Percentiles rank a stretch among this genome's conserved stretches.
These are phyloP conservation scores for Podochytrium sp. DNA, from an alignment of 192 early-diverging fungal genomes.

Conservation along the genomic window DNA sequence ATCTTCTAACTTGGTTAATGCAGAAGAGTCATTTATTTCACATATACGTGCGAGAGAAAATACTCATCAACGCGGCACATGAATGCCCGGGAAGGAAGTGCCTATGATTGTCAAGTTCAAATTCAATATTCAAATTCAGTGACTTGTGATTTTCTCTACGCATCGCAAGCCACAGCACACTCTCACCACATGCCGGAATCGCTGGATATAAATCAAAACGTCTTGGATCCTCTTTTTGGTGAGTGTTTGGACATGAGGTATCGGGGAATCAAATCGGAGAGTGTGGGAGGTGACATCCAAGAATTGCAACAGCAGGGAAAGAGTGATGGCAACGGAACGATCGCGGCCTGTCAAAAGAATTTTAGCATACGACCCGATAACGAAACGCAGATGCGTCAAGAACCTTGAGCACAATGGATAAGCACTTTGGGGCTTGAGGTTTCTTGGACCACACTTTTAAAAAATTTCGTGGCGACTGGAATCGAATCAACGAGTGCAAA, in stretches of 20 bases:
- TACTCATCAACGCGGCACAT: constrained; percentile 29
- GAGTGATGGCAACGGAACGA: constrained; percentile 76
- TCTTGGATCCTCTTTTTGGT: constrained; percentile 30
- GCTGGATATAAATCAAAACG: constrained; percentile 26
- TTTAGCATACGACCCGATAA: neutral
- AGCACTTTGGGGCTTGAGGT: constrained; percentile 56
- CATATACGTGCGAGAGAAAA: constrained; percentile 1
- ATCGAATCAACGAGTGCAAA: constrained; percentile 62
- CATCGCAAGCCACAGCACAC: too few species aligned
- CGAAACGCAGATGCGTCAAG: constrained; percentile 7
- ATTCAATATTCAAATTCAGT: neutral
- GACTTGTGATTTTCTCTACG: neutral
- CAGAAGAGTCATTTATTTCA: neutral
- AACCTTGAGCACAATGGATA: constrained; percentile 81
- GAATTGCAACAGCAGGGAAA: constrained; percentile 61
- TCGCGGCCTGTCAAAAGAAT: constrained; percentile 60
- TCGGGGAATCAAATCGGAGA: too few species aligned
- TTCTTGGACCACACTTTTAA: constrained; percentile 29
- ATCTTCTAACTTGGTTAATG: neutral
- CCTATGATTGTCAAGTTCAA: neutral
- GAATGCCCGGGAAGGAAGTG: constrained; percentile 19
- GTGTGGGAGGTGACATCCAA: too few species aligned
- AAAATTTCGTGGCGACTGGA: constrained; percentile 58
- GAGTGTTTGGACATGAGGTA: too few species aligned
- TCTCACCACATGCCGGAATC: constrained; percentile 33